Conservation (phyloP, 768 basidiomycete genomes). For the Tubosaeta brunneosetosa region DNA sequence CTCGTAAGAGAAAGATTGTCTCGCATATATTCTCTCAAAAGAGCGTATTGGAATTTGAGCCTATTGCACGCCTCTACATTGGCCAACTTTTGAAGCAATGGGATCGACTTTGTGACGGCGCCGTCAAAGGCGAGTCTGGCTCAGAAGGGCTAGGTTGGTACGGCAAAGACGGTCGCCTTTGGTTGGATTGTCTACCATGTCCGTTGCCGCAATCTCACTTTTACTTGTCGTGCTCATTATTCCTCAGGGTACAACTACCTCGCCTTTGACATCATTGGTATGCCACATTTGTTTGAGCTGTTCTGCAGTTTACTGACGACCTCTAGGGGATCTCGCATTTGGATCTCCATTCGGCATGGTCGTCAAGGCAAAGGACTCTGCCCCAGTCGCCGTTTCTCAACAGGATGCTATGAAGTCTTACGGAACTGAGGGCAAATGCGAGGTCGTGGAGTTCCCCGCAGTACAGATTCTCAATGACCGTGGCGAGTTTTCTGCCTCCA, state of each 20-base stretch:
- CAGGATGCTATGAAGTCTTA: conserved; percentile 52
- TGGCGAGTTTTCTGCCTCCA: conserved; percentile 80
- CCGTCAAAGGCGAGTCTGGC: conserved; percentile 53
- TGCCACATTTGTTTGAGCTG: not conserved
- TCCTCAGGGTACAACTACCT: conserved; percentile 53
- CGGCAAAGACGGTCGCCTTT: conserved; percentile 59
- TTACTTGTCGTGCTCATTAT: conserved; percentile 5
- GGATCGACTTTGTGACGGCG: conserved; percentile 61
- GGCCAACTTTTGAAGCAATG: conserved; percentile 61
- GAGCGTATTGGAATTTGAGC: conserved; percentile 82
- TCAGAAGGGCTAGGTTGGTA: conserved; percentile 59
- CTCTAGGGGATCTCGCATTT: conserved; percentile 65
- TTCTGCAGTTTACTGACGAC: not conserved
- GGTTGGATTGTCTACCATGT: conserved; percentile 75
- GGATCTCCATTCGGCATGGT: conserved; percentile 91
- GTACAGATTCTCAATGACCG: conserved; percentile 83
- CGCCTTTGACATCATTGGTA: conserved; percentile 74
- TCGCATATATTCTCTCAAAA: conserved; percentile 83
- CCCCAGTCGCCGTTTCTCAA: conserved; percentile 58
- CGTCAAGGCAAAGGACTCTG: conserved; percentile 63
- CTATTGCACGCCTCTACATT: conserved; percentile 63
- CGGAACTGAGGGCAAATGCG: conserved; percentile 41
- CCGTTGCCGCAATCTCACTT: conserved; percentile 22
- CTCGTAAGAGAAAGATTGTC: conserved; percentile 88
- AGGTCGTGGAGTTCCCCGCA: conserved; percentile 66